A percentile compares a stretch with the other conserved stretches of the same genome.
These are phyloP conservation scores for Eutrema yunnanense DNA, from an alignment of 345 rosid genomes.

Conservation along the genomic window DNA sequence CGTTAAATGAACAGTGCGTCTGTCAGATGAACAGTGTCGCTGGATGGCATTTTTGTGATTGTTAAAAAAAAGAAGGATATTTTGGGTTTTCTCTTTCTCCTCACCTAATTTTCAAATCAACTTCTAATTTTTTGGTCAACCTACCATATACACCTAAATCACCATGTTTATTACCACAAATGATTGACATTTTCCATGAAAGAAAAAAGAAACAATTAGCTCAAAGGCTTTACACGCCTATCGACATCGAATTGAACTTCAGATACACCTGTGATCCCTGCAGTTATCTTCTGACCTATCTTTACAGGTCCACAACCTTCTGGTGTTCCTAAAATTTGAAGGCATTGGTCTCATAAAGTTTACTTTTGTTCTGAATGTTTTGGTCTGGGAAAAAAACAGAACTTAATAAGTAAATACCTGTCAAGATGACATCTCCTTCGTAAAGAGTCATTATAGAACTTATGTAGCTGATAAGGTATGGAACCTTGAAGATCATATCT, in stretches of 20 bases:
- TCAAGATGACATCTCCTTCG: conserved; percentile 90
- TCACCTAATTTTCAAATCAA: no score
- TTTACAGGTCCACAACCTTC: conserved; percentile 87
- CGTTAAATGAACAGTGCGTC: no score
- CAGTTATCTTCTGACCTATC: conserved; percentile 76
- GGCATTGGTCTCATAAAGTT: not conserved
- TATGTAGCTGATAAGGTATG: conserved; percentile 83
- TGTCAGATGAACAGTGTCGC: no score
- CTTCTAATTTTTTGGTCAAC: no score
- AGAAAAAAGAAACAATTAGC: not conserved
- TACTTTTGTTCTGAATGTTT: not conserved
- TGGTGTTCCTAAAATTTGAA: conserved; percentile 65
- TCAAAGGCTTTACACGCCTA: conserved; percentile 43
- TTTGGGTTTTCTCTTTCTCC: no score
- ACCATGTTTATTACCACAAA: not conserved
- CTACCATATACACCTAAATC: no score
- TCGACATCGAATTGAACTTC: conserved; percentile 55
- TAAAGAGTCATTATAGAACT: conserved; percentile 86
- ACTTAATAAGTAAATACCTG: conserved; percentile 45
- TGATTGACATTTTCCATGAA: not conserved
- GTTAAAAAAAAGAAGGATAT: no score
- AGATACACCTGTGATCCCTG: conserved; percentile 69
- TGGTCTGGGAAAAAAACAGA: not conserved
- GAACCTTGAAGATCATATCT: conserved; percentile 92
- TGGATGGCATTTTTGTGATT: no score